A percentile compares a stretch with the other conserved stretches of the same genome.
Conservation (phyloP, 106 monocot genomes). For the Allium fistulosum region DNA sequence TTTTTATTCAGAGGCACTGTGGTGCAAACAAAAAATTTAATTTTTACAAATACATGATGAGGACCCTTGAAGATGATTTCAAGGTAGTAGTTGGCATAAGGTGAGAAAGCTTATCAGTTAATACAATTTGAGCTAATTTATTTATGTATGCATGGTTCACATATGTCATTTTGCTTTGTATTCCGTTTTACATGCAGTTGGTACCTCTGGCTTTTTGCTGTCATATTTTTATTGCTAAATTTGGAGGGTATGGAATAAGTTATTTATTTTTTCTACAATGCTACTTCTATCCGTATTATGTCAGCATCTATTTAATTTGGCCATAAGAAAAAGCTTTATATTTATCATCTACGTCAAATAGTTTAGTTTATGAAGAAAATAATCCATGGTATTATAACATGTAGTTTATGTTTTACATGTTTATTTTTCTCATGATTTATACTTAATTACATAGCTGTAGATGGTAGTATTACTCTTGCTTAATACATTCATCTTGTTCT, state of each 20-base stretch:
- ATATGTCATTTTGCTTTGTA: neutral
- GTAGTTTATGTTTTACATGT: too few relatives aligned
- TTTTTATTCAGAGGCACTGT: constrained; percentile 41
- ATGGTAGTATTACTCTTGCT: too few relatives aligned
- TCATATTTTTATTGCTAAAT: constrained; percentile 57
- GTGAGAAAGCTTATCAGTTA: constrained; percentile 11
- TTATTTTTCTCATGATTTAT: too few relatives aligned
- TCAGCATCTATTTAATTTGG: too few relatives aligned
- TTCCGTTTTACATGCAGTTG: constrained; percentile 34
- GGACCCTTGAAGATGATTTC: constrained; percentile 73
- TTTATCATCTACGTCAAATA: too few relatives aligned
- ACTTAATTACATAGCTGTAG: too few relatives aligned
- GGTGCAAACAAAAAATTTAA: constrained; percentile 34
- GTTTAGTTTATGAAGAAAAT: too few relatives aligned
- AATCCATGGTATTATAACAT: too few relatives aligned
- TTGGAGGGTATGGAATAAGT: constrained; percentile 32
- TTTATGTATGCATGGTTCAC: neutral
- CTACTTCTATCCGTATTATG: too few relatives aligned
- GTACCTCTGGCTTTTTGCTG: constrained; percentile 70
- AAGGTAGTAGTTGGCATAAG: constrained; percentile 73
- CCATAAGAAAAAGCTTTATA: too few relatives aligned
- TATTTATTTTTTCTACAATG: too few relatives aligned
- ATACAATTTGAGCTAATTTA: neutral
- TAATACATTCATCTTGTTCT: too few relatives aligned
- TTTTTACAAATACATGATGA: constrained; percentile 82